Evolutionary conservation across 331 rosid species (phyloP).

Genomic region (Malus hybrid): DNA sequence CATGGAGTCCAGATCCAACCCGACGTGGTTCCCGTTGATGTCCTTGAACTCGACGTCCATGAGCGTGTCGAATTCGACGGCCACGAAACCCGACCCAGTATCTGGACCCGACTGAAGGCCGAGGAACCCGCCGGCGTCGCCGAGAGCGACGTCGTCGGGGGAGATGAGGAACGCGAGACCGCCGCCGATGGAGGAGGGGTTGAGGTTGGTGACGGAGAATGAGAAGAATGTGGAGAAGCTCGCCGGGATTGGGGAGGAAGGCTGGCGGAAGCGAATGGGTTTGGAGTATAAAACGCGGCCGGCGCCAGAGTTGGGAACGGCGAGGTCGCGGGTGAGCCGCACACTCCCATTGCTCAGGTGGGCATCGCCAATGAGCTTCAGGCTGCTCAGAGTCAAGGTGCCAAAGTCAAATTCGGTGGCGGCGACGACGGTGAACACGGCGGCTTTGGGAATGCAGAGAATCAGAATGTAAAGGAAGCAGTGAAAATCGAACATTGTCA

Average conservation of each 20-base stretch:
- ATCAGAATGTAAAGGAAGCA: background rate
- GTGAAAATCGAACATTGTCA: constrained; percentile 29
- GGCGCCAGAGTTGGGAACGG: constrained; percentile 82
- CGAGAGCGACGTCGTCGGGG: constrained; percentile 50
- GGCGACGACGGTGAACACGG: background rate
- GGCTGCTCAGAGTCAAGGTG: constrained; percentile 51
- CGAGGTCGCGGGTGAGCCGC: constrained; percentile 75
- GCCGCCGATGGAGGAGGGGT: constrained; percentile 92
- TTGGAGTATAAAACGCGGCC: constrained; percentile 65
- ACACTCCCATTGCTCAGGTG: constrained; percentile 82
- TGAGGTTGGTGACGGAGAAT: constrained; percentile 64
- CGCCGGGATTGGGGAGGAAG: constrained; percentile 31
- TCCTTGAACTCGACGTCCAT: constrained; percentile 91
- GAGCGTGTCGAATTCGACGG: constrained; percentile 83
- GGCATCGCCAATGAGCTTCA: constrained; percentile 90
- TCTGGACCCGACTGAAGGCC: constrained; percentile 31
- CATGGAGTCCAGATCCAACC: constrained; percentile 73
- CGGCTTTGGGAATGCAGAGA: background rate
- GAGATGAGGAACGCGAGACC: constrained; percentile 76
- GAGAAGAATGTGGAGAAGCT: constrained; percentile 86
- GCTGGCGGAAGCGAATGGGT: constrained; percentile 62
- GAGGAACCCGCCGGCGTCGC: constrained; percentile 70
- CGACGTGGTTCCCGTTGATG: constrained; percentile 95
- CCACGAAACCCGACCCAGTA: constrained; percentile 35
- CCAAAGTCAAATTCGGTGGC: constrained; percentile 73